Evolutionary conservation across 306 rosid species (phyloP), one percentile per base, ranked within the genome.

Genomic region (Cucurbita argyrosperma): DNA sequence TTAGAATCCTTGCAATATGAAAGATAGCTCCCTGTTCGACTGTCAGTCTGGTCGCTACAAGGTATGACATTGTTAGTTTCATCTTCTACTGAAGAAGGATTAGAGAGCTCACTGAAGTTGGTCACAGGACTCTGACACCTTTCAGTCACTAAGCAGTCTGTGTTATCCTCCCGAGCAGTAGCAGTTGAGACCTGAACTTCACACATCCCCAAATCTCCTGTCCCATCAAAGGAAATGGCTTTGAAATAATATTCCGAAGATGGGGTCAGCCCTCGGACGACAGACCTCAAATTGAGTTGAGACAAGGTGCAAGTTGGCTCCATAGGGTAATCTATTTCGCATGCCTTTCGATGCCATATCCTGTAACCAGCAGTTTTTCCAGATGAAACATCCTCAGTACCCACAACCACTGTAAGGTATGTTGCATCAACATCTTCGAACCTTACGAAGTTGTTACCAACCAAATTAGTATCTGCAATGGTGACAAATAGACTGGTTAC

Each of bases 31-130:
- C 83, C 87, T 15, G 81, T 85, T 66, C 79, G 89, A 76, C 85
- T 88, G 71, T 82, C 86, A 16, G 79, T 79, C 72, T 83, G 92
- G 77, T 88, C 92, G 37, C 84, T 80, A 51, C 80, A 87, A 8
- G 88, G 92, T 56, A 82, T 78, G 13, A 83, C 72, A 82, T 92
- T 92, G 81, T 89, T 93, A 35, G 92, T 93, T 84, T 92, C 98
- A 80, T 92, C 96, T 81, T 90, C 98, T 58, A 90, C 90, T 3
- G 98, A 92, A 42, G 96, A 92, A 5, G 98, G 98, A 88, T 90
- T 90, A 51, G 98, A 90, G 78, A 92, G 96, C 84, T 88, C 87
- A 80, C 98, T 92, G 35, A 85, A 86, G 85, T 88, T 92, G 77
- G 96, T 92, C 68, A 83, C 87, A 8, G 96, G 96, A 65, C 98